Conservation (phyloP, 345 rosid genomes). For the Mercurialis annua region DNA sequence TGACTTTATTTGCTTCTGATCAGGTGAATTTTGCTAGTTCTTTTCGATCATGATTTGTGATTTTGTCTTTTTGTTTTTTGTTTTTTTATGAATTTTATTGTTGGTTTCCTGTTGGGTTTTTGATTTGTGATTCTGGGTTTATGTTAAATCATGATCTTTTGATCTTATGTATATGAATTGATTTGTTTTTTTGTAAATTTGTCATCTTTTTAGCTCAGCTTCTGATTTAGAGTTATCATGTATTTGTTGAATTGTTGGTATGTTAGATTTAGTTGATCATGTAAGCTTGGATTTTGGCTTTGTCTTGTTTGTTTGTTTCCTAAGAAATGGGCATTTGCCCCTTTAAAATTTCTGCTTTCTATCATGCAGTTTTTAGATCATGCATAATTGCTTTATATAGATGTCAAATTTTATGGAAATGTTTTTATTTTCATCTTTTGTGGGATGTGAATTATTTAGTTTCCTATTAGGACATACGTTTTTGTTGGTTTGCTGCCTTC, state of each 20-base stretch:
- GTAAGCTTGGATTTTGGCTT: not conserved
- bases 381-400: not conserved
- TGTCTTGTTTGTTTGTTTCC: not conserved
- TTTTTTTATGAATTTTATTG: not conserved
- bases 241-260: not conserved
- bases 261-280: not conserved
- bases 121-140: not conserved
- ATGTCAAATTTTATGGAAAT: not conserved
- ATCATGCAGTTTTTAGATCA: not conserved
- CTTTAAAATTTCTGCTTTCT: not conserved
- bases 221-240: no score
- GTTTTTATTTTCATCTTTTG: not conserved
- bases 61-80: not conserved
- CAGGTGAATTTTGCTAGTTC: slow-evolving; percentile 21
- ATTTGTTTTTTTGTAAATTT: not conserved
- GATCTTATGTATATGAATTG: not conserved
- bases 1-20: slow-evolving; percentile 17
- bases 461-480: not conserved
- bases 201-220: not conserved
- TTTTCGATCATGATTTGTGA: not conserved
- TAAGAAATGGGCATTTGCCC: not conserved
- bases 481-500: not conserved
- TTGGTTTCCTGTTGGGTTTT: not conserved
- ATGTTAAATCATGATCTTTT: not conserved
- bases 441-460: not conserved